Evolutionary conservation across 2,329 filamentous ascomycete species (phyloP).

Genomic region (Sporothrix globosa): DNA sequence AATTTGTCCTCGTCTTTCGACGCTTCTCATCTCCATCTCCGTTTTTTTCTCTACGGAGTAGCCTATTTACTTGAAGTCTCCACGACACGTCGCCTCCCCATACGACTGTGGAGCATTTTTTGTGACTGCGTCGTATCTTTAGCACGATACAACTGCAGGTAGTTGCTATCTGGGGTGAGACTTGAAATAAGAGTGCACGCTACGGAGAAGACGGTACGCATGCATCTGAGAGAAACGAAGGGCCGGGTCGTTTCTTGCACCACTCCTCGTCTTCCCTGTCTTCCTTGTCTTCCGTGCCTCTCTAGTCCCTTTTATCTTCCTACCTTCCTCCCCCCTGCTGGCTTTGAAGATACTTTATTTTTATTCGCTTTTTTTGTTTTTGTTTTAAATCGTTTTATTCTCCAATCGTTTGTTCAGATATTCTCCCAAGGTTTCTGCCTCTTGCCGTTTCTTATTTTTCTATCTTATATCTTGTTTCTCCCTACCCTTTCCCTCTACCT

Average conservation of each 20-base stretch:
- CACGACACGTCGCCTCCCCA: neutral
- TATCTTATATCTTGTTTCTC: constrained; percentile 24
- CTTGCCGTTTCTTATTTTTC: constrained; percentile 6
- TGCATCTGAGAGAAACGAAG: constrained; percentile 17
- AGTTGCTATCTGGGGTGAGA: constrained; percentile 23
- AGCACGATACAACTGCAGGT: constrained; percentile 8
- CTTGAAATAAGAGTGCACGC: constrained; percentile 19
- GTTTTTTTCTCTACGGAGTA: neutral
- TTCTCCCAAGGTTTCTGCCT: constrained; percentile 13
- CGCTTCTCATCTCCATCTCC: constrained; percentile 15
- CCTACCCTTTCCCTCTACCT: constrained; percentile 19
- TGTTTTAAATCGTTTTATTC: constrained; percentile 10
- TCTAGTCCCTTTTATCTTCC: constrained; percentile 19
- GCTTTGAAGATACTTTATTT: constrained; percentile 20
- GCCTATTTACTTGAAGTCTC: neutral
- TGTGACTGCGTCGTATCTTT: neutral
- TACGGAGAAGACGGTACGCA: neutral
- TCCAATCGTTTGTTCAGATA: constrained; percentile 15
- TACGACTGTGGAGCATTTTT: neutral
- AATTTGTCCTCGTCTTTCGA: constrained; percentile 11
- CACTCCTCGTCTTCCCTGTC: constrained; percentile 19
- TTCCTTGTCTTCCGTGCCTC: constrained; percentile 19
- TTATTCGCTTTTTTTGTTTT: neutral
- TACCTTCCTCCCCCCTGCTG: constrained; percentile 13
- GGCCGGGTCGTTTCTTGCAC: constrained; percentile 26